Evolutionary conservation across 78 protist species (phyloP).

Genomic region (Pigoraptor vietnamica): DNA sequence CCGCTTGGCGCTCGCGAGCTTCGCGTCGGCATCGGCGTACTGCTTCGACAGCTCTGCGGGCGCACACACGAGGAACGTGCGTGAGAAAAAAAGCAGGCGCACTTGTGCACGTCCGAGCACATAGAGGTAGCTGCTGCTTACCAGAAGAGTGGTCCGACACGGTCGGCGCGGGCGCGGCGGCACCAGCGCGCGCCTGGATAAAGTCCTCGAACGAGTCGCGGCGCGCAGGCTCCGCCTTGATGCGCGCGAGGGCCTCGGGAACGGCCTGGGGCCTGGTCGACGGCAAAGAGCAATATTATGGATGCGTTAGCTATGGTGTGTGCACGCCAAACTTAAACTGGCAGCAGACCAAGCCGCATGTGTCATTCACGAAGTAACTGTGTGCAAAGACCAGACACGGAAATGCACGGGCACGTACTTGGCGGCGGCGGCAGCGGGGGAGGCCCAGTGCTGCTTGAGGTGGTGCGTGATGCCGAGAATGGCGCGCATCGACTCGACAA

Average conservation of each 20-base stretch:
- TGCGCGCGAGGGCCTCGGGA: neutral
- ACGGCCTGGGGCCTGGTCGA: neutral
- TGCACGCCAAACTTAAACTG: too few species aligned
- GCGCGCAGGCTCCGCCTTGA: neutral
- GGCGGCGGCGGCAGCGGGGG: neutral
- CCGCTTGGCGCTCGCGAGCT: neutral
- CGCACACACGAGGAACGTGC: too few species aligned
- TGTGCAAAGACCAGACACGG: neutral
- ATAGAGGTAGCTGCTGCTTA: neutral
- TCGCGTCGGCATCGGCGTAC: neutral
- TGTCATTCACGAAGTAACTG: too few species aligned
- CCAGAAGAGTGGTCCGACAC: neutral
- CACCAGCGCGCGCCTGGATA: neutral
- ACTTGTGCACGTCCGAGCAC: too few species aligned
- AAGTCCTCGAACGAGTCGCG: constrained; percentile 3
- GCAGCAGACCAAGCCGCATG: too few species aligned
- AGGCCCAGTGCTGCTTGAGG: neutral
- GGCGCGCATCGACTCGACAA: constrained; percentile 1
- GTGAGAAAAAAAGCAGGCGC: neutral
- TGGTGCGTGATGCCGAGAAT: neutral
- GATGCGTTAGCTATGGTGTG: too few species aligned
- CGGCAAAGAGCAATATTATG: neutral
- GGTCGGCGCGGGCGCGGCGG: neutral
- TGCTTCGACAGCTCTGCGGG: neutral
- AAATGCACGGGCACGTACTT: neutral